Evolutionary conservation across 176 grass and related monocot species (phyloP).

Genomic region (Aechmea fasciata): DNA sequence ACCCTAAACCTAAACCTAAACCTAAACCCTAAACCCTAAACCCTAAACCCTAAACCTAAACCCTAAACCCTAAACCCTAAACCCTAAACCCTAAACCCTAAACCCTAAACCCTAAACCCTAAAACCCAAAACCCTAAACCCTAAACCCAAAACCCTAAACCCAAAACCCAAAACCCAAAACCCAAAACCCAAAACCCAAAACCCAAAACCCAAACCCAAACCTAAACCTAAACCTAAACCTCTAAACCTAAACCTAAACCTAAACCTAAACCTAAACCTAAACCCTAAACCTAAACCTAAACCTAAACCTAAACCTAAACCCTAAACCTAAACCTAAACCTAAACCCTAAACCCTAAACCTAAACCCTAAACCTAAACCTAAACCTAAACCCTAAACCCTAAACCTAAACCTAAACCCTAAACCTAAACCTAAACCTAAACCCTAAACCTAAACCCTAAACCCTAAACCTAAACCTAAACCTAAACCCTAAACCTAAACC

Average conservation of each 20-base stretch:
- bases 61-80: slow-evolving; percentile 14
- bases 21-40: slow-evolving; percentile 27
- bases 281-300: slow-evolving; percentile 12
- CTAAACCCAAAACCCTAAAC: slow-evolving; percentile 15
- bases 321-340: background rate
- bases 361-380: background rate
- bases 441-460: slow-evolving; percentile 11
- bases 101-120: slow-evolving; percentile 22
- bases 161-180: background rate
- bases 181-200: slow-evolving; percentile 5
- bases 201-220: background rate
- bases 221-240: slow-evolving; percentile 1
- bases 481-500: slow-evolving; percentile 29
- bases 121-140: slow-evolving; percentile 2
- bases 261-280: slow-evolving; percentile 2
- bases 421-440: slow-evolving; percentile 23
- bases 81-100: slow-evolving; percentile 33
- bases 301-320: background rate
- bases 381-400: slow-evolving; percentile 6
- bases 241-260: slow-evolving; percentile 16
- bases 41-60: slow-evolving; percentile 18
- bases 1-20: slow-evolving; percentile 24
- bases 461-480: slow-evolving; percentile 26
- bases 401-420: slow-evolving; percentile 12
- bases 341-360: background rate